Base-by-base conservation (phyloP, 2,329 filamentous ascomycete species). In the Albifimbria verrucaria region DNA sequence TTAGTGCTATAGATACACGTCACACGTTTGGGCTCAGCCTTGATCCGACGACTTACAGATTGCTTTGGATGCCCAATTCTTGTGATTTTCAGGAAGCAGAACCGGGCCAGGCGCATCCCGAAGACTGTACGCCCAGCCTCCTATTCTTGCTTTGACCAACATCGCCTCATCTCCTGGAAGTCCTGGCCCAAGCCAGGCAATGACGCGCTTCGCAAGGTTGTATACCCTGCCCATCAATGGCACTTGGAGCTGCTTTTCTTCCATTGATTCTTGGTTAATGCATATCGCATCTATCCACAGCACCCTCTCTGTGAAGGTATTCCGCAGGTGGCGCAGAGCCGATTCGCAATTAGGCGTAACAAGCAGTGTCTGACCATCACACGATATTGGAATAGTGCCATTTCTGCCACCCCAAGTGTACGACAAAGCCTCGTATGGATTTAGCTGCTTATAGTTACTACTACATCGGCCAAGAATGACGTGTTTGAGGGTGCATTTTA, bases 81-180 rank as follows among this genome's bases (percentile, higher is more conserved):
- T 20, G n/a, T 20, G 48, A 22, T 23, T 20, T 20, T 49, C 3
- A 20, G 17, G 11, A 21, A 21, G 11, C 21, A 22, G 60, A 62
- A 2, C 59, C 66, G 60, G 81, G 77, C 77, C 76, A 83, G 18
- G 45, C 48, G 32, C 7, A 21, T 55, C 23, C 50, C 57, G 7
- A 48, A 43, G 17, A 50, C 11, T 56, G 56, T 1, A 56, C 56
- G 10, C 26, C 41, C 21, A 36, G 21, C 28, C 25, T 9, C 25
- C 48, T 3, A 49, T 7, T n/a, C 48, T 5, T 39, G 48, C 26
- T 20, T 42, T 49, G 3, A 52, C 51, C 1, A 28, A 39, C 18
- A 54, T 52, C 2, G 57, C 54, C 32, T 58, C 42, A 26, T 51
- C 44, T 55, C 32, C 55, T 54, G 47, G 54, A 49, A 32, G 26